Evolutionary conservation across 805 yeast genomes (phyloP), one percentile per base, ranked within the genome.

Genomic region (Kodamaea hsintzibuensis): DNA sequence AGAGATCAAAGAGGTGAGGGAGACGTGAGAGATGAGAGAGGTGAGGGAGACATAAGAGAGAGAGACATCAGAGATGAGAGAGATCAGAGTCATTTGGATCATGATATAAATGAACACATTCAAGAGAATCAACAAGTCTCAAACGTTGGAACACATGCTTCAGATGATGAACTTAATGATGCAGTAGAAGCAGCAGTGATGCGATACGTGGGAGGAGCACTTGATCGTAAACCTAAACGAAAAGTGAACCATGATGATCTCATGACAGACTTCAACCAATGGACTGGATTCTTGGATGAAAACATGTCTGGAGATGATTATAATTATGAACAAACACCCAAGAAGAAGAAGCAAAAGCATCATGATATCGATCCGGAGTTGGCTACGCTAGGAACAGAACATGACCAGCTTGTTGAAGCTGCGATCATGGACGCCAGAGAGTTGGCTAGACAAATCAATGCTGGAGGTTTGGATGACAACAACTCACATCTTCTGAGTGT

Each of bases 171-270:
- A 59, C 63, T 76, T 33, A 76, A 71, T 49, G 80, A 76, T 54
- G 83, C 82, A 12, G 95, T 87, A 2, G 95, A 87, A 62, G 95
- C 88, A 14, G 95, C 91, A 0, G 91, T 88, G 14, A 77, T 88
- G 82, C 79, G 82, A 52, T 82, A 82, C 60, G 93, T 87, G 12
- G 90, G 88, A 16, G 88, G 86, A 6, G 80, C 85, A 0, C 67
- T 86, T 42, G 82, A 76, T 14, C 39, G 49, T 7, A 48, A 39
- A 35, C 58, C 49, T 38, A 57, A 64, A 12, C 50, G 60, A 7
- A 54, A 61, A 3, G 30, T 70, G 22, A 64, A 70, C 49, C 74
- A 73, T 12, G 83, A 80, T 12, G 61, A 58, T 9, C 13, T 48
- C 53, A 40, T 40, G 13, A 65, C 73, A 43, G 85, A 82, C 55